Conservation (phyloP, 2,329 filamentous ascomycete genomes). For the Aspergillus aculeatus region DNA sequence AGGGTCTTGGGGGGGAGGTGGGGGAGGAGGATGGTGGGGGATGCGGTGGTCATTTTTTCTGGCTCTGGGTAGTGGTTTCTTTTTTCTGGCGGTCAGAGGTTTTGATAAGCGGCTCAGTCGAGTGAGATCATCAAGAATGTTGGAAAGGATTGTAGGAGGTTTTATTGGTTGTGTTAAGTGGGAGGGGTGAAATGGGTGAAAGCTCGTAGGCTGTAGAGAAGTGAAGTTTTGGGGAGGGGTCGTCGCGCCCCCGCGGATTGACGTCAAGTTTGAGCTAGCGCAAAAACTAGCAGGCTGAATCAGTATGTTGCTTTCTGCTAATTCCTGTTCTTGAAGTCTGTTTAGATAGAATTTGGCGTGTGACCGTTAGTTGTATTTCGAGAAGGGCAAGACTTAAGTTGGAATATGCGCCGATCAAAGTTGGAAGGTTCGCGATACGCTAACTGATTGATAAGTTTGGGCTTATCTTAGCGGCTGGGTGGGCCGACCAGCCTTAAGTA, state of each 20-base stretch:
- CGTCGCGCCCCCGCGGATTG: neutral
- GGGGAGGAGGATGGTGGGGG: slow-evolving; percentile 44
- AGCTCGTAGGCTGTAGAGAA: too few relatives aligned
- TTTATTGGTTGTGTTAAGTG: too few relatives aligned
- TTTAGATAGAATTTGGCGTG: too few relatives aligned
- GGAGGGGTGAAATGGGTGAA: too few relatives aligned
- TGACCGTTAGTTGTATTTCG: too few relatives aligned
- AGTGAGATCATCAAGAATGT: neutral
- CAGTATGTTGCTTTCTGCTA: too few relatives aligned
- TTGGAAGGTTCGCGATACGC: neutral
- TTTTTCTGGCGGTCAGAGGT: neutral
- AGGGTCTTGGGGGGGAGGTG: slow-evolving; percentile 48
- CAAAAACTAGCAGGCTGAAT: too few relatives aligned
- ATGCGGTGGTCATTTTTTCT: neutral
- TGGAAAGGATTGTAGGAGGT: too few relatives aligned
- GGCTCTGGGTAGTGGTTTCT: neutral
- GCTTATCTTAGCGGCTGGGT: slow-evolving; percentile 1
- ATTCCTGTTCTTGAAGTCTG: too few relatives aligned
- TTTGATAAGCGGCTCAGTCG: neutral
- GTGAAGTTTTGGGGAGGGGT: neutral
- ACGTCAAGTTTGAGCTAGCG: slow-evolving; percentile 3
- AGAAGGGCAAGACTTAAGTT: too few relatives aligned
- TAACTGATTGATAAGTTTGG: neutral
- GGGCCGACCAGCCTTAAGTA: neutral
- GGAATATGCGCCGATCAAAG: too few relatives aligned